phyloP scores from a whole-genome alignment of 192 early-diverging fungal genomes.

The Blastocladiella britannica region DNA sequence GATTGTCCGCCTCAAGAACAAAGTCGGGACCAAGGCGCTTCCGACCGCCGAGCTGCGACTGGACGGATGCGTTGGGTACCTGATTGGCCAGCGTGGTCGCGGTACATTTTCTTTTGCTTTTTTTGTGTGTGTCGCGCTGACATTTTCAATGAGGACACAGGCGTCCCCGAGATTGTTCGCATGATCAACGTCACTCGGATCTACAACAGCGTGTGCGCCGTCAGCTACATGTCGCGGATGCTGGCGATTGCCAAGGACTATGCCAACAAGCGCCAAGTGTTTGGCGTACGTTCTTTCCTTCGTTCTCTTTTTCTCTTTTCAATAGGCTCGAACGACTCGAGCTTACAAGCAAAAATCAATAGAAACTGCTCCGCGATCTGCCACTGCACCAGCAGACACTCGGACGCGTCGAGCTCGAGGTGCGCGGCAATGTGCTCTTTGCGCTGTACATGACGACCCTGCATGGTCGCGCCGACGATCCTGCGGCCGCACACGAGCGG shows the following conservation, averaged over 20 bases:
- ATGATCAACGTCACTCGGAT: slow-evolving; percentile 52
- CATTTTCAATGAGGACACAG: slow-evolving; percentile 25
- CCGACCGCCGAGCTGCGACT: slow-evolving; percentile 52
- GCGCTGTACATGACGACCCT: slow-evolving; percentile 30
- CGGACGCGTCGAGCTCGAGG: slow-evolving; percentile 28
- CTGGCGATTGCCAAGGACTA: slow-evolving; percentile 35
- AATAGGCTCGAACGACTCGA: neutral
- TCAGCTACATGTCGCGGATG: slow-evolving; percentile 18
- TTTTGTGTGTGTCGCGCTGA: neutral
- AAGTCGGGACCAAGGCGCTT: slow-evolving; percentile 43
- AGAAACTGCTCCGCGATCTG: slow-evolving; percentile 21
- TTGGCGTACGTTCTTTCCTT: neutral
- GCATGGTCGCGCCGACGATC: slow-evolving; percentile 27
- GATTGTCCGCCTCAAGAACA: slow-evolving; percentile 50
- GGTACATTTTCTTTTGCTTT: neutral
- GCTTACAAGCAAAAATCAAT: neutral
- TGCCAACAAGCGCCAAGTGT: slow-evolving; percentile 29
- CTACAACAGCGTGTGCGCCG: slow-evolving; percentile 24
- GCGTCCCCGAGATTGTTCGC: slow-evolving; percentile 36
- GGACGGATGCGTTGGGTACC: slow-evolving; percentile 9
- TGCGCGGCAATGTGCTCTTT: slow-evolving; percentile 28
- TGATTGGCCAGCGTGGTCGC: slow-evolving; percentile 15
- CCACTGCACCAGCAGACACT: slow-evolving; percentile 40
- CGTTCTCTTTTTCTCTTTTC: neutral
- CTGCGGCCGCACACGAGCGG: slow-evolving; percentile 6